Percentiles rank a stretch among this genome's conserved stretches.
phyloP scores from a whole-genome alignment of 495 filamentous ascomycete species.

The Xylaria palmicola region DNA sequence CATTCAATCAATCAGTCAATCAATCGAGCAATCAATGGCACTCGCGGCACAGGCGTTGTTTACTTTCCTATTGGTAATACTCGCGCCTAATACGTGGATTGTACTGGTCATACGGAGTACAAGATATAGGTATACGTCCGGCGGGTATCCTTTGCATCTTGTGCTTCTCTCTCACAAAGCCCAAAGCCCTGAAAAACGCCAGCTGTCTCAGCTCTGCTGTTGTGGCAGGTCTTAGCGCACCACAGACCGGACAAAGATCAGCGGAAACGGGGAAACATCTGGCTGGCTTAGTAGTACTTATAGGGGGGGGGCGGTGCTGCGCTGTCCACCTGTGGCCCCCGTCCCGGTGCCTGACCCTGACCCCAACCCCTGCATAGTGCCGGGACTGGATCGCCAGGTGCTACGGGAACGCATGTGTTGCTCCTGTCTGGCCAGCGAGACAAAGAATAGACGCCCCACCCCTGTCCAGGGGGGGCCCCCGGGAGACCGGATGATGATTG shows the following conservation, averaged over 20 bases:
- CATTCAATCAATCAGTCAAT: no score
- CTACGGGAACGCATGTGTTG: constrained; percentile 7
- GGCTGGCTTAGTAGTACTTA: neutral
- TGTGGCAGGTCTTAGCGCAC: neutral
- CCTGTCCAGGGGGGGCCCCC: neutral
- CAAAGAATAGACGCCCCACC: no score
- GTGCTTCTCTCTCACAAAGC: neutral
- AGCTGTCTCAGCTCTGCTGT: neutral
- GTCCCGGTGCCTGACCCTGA: neutral
- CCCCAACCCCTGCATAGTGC: constrained; percentile 13
- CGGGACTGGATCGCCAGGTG: constrained; percentile 13
- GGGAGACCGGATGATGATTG: neutral
- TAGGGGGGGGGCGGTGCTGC: constrained; percentile 14
- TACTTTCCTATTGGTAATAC: no score
- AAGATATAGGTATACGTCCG: no score
- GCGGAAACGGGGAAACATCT: neutral
- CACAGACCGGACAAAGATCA: neutral
- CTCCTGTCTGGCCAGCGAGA: neutral
- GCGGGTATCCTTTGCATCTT: no score
- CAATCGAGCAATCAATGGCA: no score
- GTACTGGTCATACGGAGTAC: no score
- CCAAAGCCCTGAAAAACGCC: neutral
- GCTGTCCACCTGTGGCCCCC: neutral
- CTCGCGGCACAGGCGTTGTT: no score
- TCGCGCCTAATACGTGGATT: no score